Evolutionary conservation across 495 filamentous ascomycete species (phyloP).

Genomic region (Daldinia concentrica): DNA sequence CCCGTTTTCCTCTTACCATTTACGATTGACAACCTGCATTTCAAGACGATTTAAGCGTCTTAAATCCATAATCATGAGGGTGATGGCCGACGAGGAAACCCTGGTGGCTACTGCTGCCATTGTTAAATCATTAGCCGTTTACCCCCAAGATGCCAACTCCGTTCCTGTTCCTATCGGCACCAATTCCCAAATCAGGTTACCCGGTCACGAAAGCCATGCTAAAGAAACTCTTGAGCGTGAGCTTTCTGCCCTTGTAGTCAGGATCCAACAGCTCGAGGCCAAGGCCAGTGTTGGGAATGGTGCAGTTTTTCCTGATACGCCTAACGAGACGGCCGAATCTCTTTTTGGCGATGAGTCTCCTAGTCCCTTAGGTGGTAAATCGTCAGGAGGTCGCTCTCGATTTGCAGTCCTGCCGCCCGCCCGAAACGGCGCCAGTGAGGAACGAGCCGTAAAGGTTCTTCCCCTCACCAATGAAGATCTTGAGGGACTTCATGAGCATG

Average conservation of each 20-base stretch:
- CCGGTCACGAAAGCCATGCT: conserved; percentile 68
- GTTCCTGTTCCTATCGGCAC: conserved; percentile 45
- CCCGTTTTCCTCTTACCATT: conserved; percentile 17
- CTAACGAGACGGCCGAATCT: conserved; percentile 64
- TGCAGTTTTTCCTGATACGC: conserved; percentile 69
- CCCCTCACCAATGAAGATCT: conserved; percentile 74
- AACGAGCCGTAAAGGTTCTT: conserved; percentile 43
- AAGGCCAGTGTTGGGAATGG: conserved; percentile 65
- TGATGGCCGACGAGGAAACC: conserved; percentile 69
- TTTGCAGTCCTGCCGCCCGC: conserved; percentile 37
- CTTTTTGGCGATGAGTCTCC: conserved; percentile 61
- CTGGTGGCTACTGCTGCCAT: conserved; percentile 70
- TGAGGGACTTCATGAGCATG: conserved; percentile 74
- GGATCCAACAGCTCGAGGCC: conserved; percentile 75
- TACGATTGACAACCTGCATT: conserved; percentile 18
- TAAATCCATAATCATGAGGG: conserved; percentile 27
- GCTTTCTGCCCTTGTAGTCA: conserved; percentile 70
- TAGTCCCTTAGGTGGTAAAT: conserved; percentile 21
- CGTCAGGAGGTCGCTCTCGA: conserved; percentile 28
- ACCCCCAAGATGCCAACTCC: conserved; percentile 44
- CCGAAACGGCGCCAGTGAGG: conserved; percentile 47
- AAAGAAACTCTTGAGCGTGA: conserved; percentile 77
- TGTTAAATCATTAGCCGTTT: conserved; percentile 69
- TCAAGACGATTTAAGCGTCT: conserved; percentile 16
- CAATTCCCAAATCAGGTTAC: conserved; percentile 64